Conservation (phyloP, 2,329 filamentous ascomycete genomes). For the Fusarium palustre region DNA sequence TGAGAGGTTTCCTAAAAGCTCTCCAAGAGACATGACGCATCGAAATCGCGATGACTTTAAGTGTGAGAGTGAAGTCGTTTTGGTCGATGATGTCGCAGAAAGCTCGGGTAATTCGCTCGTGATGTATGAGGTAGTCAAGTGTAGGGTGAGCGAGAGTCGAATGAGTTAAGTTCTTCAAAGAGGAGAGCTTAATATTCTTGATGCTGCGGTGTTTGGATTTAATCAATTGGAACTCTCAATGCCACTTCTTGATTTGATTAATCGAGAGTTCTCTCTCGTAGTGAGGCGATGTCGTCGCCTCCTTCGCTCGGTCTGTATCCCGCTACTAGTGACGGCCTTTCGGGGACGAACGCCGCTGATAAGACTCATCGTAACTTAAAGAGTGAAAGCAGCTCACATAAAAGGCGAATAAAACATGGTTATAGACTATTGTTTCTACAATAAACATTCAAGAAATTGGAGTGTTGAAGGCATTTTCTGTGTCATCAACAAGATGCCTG, state of each 20-base stretch:
- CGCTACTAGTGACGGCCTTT: conserved; percentile 25
- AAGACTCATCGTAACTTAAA: background rate
- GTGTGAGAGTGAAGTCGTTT: conserved; percentile 14
- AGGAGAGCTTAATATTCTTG: too few relatives aligned
- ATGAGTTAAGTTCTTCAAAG: background rate
- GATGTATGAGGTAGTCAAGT: background rate
- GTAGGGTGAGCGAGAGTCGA: background rate
- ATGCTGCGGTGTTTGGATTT: background rate
- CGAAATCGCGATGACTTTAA: conserved; percentile 27
- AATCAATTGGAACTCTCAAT: background rate
- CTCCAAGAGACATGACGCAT: conserved; percentile 52
- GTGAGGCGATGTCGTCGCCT: conserved; percentile 12
- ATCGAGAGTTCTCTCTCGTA: conserved; percentile 3
- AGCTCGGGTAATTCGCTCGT: conserved; percentile 45
- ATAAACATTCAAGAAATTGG: too few relatives aligned
- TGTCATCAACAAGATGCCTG: conserved; percentile 12
- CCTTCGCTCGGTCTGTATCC: conserved; percentile 27
- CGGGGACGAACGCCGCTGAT: conserved; percentile 25
- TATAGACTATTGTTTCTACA: too few relatives aligned
- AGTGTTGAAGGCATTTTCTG: background rate
- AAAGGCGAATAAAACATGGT: background rate
- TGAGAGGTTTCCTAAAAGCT: conserved; percentile 39
- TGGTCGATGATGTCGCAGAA: conserved; percentile 38
- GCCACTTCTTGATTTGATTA: background rate
- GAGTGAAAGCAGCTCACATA: background rate